Conservation (phyloP, 2,329 filamentous ascomycete genomes). For the Penicillium paneum region DNA sequence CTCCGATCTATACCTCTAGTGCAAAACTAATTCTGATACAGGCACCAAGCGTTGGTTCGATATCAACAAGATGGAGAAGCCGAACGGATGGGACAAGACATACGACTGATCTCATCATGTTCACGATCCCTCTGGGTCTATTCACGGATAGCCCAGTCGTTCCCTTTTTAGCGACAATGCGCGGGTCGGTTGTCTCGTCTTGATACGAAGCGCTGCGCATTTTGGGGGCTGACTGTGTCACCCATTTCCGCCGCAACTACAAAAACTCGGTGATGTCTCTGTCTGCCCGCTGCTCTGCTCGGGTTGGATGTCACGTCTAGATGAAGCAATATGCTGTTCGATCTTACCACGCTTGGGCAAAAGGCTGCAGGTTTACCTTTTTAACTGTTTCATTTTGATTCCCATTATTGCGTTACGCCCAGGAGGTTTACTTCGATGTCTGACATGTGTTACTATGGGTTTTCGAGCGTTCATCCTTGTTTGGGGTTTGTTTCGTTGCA, state of each 20-base stretch:
- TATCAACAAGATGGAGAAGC: constrained; percentile 74
- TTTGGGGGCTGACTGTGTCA: constrained; percentile 8
- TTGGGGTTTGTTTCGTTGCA: constrained; percentile 12
- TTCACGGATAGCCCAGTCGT: constrained; percentile 19
- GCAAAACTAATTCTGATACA: constrained; percentile 36
- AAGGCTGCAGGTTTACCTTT: neutral
- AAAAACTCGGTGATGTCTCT: constrained; percentile 5
- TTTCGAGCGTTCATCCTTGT: constrained; percentile 14
- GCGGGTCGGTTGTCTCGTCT: constrained; percentile 16
- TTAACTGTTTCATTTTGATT: constrained; percentile 1
- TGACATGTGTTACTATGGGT: constrained; percentile 19
- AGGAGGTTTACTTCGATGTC: constrained; percentile 5
- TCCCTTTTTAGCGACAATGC: constrained; percentile 21
- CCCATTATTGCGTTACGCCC: neutral
- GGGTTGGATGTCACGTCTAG: neutral
- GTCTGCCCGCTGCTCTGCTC: neutral
- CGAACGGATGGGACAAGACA: constrained; percentile 77
- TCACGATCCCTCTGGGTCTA: constrained; percentile 16
- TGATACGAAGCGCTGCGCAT: constrained; percentile 6
- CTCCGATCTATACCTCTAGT: neutral
- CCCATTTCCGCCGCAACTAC: constrained; percentile 5
- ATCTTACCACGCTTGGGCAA: neutral
- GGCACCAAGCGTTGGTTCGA: constrained; percentile 86
- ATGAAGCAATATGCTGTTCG: neutral
- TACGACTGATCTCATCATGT: constrained; percentile 38